A percentile compares a stretch with the other conserved stretches of the same genome.
These are phyloP conservation scores for Annulohypoxylon moriforme DNA, from an alignment of 495 filamentous ascomycete species.

Conservation along the genomic window DNA sequence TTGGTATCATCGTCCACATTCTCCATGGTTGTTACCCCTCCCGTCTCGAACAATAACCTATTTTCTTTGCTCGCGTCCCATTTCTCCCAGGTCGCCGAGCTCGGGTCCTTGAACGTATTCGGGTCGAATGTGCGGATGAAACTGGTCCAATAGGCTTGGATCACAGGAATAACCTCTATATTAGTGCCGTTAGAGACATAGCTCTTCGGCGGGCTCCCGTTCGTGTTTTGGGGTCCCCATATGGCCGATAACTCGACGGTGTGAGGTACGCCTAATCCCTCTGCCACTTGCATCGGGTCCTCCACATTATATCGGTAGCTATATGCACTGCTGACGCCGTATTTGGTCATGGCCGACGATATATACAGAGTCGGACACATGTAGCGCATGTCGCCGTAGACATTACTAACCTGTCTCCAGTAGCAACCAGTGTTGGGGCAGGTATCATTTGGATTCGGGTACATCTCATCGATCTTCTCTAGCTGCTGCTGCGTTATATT, in stretches of 20 bases:
- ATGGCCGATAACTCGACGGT: slow-evolving; percentile 71
- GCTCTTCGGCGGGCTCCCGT: slow-evolving; percentile 57
- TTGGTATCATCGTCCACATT: slow-evolving; percentile 57
- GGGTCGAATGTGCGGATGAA: slow-evolving; percentile 74
- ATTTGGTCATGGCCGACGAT: slow-evolving; percentile 55
- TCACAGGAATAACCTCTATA: slow-evolving; percentile 62
- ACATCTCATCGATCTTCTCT: slow-evolving; percentile 66
- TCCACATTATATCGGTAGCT: slow-evolving; percentile 76
- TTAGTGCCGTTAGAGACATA: slow-evolving; percentile 64
- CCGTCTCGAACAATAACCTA: slow-evolving; percentile 66
- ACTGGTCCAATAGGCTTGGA: slow-evolving; percentile 76
- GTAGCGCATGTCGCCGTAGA: slow-evolving; percentile 81
- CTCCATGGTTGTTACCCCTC: slow-evolving; percentile 68
- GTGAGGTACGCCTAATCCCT: slow-evolving; percentile 71
- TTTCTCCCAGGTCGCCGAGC: slow-evolving; percentile 47
- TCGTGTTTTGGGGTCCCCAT: slow-evolving; percentile 58
- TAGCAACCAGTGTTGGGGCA: slow-evolving; percentile 62
- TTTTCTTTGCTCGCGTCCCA: slow-evolving; percentile 49
- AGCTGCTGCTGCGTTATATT: slow-evolving; percentile 65
- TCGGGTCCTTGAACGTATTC: slow-evolving; percentile 61
- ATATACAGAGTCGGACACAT: slow-evolving; percentile 73
- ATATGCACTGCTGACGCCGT: slow-evolving; percentile 59
- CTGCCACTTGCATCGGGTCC: slow-evolving; percentile 58
- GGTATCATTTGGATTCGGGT: slow-evolving; percentile 60
- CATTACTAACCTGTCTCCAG: slow-evolving; percentile 69